These are phyloP conservation scores for Nemania serpens DNA, from an alignment of 2,329 filamentous ascomycete species.

Conservation along the genomic window DNA sequence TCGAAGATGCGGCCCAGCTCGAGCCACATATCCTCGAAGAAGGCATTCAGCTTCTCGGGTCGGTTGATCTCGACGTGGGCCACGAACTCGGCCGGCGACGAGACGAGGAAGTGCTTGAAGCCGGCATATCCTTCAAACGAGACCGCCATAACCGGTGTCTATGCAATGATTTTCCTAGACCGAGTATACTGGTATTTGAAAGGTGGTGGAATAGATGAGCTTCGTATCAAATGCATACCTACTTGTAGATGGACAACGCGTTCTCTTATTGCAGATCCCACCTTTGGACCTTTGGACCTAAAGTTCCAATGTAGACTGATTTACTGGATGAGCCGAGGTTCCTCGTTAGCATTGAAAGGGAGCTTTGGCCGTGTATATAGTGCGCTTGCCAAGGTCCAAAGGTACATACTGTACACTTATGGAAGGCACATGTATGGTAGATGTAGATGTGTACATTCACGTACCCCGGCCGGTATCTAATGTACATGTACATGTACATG, in stretches of 20 bases:
- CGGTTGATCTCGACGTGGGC: slow-evolving; percentile 94
- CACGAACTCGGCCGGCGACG: slow-evolving; percentile 72
- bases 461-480: too few species aligned
- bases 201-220: neutral
- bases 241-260: neutral
- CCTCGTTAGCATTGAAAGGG: neutral
- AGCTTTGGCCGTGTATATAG: too few species aligned
- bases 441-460: too few species aligned
- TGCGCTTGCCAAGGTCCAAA: too few species aligned
- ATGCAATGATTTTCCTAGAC: neutral
- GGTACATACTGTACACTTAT: too few species aligned
- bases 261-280: too few species aligned
- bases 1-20: slow-evolving; percentile 76
- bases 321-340: slow-evolving; percentile 14
- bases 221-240: neutral
- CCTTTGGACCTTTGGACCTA: too few species aligned
- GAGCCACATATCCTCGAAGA: slow-evolving; percentile 82
- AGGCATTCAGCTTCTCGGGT: slow-evolving; percentile 85
- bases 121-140: slow-evolving; percentile 45
- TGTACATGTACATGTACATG: too few species aligned
- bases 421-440: too few species aligned
- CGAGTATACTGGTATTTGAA: neutral
- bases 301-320: neutral
- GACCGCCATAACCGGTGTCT: slow-evolving; percentile 24
- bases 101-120: slow-evolving; percentile 74